Base-by-base conservation (phyloP, 345 rosid species). In the Eucalyptus pumila region DNA sequence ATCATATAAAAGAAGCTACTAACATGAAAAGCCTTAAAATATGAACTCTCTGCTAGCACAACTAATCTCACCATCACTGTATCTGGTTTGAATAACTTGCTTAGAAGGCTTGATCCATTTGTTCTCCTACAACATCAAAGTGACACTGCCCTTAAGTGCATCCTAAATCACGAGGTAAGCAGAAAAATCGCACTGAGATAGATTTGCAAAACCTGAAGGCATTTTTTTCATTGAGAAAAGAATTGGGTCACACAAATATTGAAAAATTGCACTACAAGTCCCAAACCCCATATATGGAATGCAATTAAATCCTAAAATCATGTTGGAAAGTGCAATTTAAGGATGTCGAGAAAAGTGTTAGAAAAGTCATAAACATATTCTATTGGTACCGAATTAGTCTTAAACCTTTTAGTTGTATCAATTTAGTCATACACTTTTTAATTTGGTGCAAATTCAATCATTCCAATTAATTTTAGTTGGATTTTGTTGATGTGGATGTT, bases 401-500 rank as follows among this genome's bases (percentile, higher is more conserved):
- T 50, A 50, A 15, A 50, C 19, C 0, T 50, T 50, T 50, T 50
- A 52, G 1, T 52, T 52, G 0, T 52, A 52, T 0, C 26, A 21
- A 52, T 52, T 52, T 52, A 52, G 2, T 52, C 26, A 52, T 52
- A 52, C 21, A 19, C 11, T 0, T 52, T 21, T 52, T 52, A 2
- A 52, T 52, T 52, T 21, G 2, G 26, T 21, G 2, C 26, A 2
- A 52, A 21, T 21, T 21, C 26, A 52, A 1, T 52, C 5, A 1
- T 52, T 52, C 11, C 0, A 0, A 52, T 52, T 8, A 8, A 19
- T 52, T 4, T 52, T 52, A 52, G 26, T 52, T 52, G 11, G 58
- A 52, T 52, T 52, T 52, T 52, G 5, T 26, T 21, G 2, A 52
- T 52, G 11, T 52, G 11, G 26, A 52, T 21, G 2, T 0, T 8